These are phyloP conservation scores for Colletotrichum sp. DNA, from an alignment of 2,329 filamentous ascomycete genomes.

Conservation along the genomic window DNA sequence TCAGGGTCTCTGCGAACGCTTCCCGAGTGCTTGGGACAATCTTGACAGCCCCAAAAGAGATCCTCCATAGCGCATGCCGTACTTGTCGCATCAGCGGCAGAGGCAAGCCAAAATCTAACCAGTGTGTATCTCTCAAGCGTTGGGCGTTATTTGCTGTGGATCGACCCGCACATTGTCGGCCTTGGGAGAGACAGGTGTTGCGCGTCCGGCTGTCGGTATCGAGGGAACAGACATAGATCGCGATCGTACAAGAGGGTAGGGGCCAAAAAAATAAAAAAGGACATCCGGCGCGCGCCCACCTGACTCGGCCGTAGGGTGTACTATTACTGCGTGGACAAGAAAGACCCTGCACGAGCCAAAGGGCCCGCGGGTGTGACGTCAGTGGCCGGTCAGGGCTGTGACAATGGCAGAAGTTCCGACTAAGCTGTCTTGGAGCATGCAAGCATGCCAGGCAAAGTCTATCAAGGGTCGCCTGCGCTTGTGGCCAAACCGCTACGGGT, in stretches of 20 bases:
- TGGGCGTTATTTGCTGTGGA: not conserved
- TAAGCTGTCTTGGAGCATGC: not conserved
- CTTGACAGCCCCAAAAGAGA: not conserved
- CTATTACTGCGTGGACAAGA: not conserved
- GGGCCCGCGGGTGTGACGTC: conserved; percentile 14
- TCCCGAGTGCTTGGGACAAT: not conserved
- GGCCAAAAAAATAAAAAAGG: not conserved
- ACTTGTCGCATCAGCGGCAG: not conserved
- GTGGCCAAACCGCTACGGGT: not conserved
- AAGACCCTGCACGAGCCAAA: conserved; percentile 14
- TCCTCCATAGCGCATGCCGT: not conserved
- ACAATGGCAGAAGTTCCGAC: not conserved
- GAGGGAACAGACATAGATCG: not conserved
- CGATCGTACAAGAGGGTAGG: not conserved
- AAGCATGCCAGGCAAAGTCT: not conserved
- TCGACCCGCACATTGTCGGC: not conserved
- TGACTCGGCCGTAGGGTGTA: conserved; percentile 12
- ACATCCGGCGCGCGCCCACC: not conserved
- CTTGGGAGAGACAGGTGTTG: not conserved
- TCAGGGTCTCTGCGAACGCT: not conserved
- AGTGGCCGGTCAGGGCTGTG: not conserved
- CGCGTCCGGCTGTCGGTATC: not conserved
- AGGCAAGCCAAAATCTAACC: not conserved
- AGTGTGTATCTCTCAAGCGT: not conserved
- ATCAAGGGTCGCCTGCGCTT: not conserved